These are phyloP conservation scores for Chrysanthemum makinoi DNA, from an alignment of 129 eudicot genomes.

Conservation along the genomic window DNA sequence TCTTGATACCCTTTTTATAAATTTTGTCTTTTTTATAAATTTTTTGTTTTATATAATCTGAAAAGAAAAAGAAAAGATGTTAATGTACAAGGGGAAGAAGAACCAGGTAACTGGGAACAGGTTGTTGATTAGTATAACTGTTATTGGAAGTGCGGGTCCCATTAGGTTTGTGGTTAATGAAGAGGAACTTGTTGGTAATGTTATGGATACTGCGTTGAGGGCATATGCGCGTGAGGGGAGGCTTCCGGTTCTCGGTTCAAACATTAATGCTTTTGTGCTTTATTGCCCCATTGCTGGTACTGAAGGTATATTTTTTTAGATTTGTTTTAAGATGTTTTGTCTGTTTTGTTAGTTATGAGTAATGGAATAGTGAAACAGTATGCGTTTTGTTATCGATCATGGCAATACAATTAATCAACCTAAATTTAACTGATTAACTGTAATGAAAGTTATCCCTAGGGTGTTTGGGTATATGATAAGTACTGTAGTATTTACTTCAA, in stretches of 20 bases:
- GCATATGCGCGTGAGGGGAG: constrained; percentile 83
- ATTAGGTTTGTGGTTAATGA: constrained; percentile 81
- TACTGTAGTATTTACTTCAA: too few species aligned
- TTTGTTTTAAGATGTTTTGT: neutral
- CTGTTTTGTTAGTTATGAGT: neutral
- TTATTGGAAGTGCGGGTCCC: constrained; percentile 83
- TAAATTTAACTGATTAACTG: too few species aligned
- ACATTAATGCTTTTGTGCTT: constrained; percentile 61
- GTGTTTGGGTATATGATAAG: too few species aligned
- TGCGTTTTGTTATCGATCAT: too few species aligned
- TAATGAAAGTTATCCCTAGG: too few species aligned
- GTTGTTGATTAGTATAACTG: constrained; percentile 61
- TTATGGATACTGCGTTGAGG: constrained; percentile 69
- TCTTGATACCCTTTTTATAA: neutral
- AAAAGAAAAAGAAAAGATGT: constrained; percentile 34
- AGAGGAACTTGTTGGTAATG: constrained; percentile 63
- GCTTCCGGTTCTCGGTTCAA: constrained; percentile 72
- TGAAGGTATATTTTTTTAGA: constrained; percentile 45
- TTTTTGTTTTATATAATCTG: constrained; percentile 14
- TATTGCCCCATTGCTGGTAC: constrained; percentile 66
- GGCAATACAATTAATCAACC: too few species aligned
- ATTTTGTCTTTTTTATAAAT: neutral
- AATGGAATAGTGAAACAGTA: too few species aligned
- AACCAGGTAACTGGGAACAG: constrained; percentile 47
- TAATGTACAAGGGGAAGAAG: constrained; percentile 79